Evolutionary conservation across 805 yeast species (phyloP).

Genomic region (Candida yuanshanica): DNA sequence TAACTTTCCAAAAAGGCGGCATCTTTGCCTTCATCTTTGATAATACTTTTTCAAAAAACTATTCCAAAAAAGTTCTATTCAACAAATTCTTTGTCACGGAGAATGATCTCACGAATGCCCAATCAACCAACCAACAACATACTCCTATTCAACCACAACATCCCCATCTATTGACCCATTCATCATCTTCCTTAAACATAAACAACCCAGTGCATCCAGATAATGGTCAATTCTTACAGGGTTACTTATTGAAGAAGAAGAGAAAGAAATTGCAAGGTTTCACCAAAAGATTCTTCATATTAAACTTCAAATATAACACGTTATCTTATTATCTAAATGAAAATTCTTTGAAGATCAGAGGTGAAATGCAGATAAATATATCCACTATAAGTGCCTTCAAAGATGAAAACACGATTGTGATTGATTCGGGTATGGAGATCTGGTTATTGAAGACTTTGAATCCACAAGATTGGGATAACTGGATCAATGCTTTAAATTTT

Average conservation of each 20-base stretch:
- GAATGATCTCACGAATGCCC: slow-evolving; percentile 2
- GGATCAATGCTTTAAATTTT: slow-evolving; percentile 75
- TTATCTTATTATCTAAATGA: slow-evolving; percentile 74
- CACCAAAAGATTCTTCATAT: slow-evolving; percentile 74
- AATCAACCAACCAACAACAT: slow-evolving; percentile 7
- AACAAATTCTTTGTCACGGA: slow-evolving; percentile 31
- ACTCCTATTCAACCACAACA: slow-evolving; percentile 4
- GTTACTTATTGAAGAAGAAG: slow-evolving; percentile 71
- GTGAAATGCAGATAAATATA: slow-evolving; percentile 82
- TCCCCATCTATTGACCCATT: slow-evolving; percentile 8
- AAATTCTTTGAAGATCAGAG: slow-evolving; percentile 69
- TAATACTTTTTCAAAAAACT: slow-evolving; percentile 83
- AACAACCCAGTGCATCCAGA: slow-evolving; percentile 33
- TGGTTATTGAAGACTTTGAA: slow-evolving; percentile 79
- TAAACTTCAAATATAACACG: slow-evolving; percentile 78
- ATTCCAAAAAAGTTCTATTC: slow-evolving; percentile 75
- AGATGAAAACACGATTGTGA: slow-evolving; percentile 59
- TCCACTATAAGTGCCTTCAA: slow-evolving; percentile 80
- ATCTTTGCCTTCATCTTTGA: slow-evolving; percentile 87
- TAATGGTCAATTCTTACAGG: slow-evolving; percentile 71
- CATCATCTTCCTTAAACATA: slow-evolving; percentile 15
- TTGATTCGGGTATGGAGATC: slow-evolving; percentile 93
- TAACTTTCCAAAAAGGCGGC: slow-evolving; percentile 57
- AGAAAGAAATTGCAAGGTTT: slow-evolving; percentile 84
- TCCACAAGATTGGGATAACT: slow-evolving; percentile 61